Evolutionary conservation across 208 protist species (phyloP).

Genomic region (Crithidia fasciculata): DNA sequence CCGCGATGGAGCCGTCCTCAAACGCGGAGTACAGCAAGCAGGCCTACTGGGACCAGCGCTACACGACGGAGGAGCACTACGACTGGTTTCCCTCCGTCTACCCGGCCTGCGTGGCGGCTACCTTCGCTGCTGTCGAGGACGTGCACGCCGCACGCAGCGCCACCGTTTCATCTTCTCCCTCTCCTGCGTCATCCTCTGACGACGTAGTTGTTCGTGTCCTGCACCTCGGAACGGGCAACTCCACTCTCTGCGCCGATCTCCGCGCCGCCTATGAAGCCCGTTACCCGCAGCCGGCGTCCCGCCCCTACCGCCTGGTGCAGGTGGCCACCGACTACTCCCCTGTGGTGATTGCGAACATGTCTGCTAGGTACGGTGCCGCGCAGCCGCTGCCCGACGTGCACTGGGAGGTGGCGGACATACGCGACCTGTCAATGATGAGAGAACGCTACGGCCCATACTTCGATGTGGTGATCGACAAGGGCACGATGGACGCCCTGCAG

Average conservation of each 20-base stretch:
- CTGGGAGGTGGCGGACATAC: slow-evolving; percentile 82
- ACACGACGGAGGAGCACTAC: slow-evolving; percentile 71
- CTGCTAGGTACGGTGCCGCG: slow-evolving; percentile 34
- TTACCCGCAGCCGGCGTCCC: slow-evolving; percentile 11
- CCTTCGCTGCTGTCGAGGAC: slow-evolving; percentile 54
- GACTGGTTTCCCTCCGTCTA: slow-evolving; percentile 89
- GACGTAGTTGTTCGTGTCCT: slow-evolving; percentile 51
- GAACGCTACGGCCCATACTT: slow-evolving; percentile 56
- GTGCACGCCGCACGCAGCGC: slow-evolving; percentile 26
- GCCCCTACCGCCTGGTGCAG: slow-evolving; percentile 59
- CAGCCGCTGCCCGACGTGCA: slow-evolving; percentile 38
- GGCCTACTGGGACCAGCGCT: slow-evolving; percentile 81
- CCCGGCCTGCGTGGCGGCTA: slow-evolving; percentile 39
- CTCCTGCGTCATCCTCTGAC: not conserved
- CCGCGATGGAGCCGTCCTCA: slow-evolving; percentile 26
- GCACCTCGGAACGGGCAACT: slow-evolving; percentile 87
- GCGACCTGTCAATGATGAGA: slow-evolving; percentile 56
- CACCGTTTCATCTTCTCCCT: not conserved
- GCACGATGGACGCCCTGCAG: slow-evolving; percentile 88
- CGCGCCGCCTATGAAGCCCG: slow-evolving; percentile 35
- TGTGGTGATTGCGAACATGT: slow-evolving; percentile 82
- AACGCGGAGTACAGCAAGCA: slow-evolving; percentile 76
- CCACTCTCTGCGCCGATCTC: slow-evolving; percentile 69
- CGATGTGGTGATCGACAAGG: slow-evolving; percentile 85
- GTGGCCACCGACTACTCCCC: slow-evolving; percentile 85